Conservation (phyloP, 2,329 filamentous ascomycete genomes). For the Penicillium sp. region DNA sequence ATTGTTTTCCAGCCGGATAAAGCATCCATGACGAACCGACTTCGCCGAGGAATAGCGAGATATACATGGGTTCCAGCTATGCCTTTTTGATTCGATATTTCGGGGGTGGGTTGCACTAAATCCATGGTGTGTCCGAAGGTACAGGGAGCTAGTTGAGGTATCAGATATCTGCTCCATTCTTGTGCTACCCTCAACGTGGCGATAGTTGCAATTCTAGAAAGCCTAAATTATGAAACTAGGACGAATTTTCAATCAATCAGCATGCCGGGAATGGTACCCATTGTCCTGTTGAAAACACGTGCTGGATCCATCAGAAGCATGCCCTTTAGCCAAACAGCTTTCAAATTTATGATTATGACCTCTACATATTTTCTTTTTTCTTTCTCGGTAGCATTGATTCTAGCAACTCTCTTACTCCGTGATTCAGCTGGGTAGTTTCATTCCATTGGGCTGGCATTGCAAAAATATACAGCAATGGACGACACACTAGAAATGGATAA, state of each 20-base stretch:
- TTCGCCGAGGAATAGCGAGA: neutral
- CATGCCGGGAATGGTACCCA: neutral
- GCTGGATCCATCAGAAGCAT: neutral
- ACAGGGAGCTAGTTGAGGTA: neutral
- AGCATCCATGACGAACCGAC: neutral
- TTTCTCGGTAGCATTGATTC: too few species aligned
- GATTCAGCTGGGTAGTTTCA: neutral
- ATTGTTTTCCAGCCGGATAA: neutral
- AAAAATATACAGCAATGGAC: constrained; percentile 16
- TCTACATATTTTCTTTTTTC: neutral
- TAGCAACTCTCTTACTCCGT: neutral
- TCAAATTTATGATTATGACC: neutral
- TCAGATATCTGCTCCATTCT: neutral
- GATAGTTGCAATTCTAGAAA: neutral
- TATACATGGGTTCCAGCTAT: neutral
- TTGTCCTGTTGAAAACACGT: neutral
- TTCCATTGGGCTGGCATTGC: neutral
- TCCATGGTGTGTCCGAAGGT: neutral
- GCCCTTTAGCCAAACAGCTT: neutral
- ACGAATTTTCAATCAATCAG: neutral
- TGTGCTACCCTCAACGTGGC: neutral
- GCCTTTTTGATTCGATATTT: neutral
- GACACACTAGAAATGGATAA: constrained; percentile 7
- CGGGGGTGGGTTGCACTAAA: neutral
- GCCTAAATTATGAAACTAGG: neutral